Percentiles rank a stretch among this genome's conserved stretches.
These are phyloP conservation scores for Parastagonospora avenae DNA, from an alignment of 2,329 filamentous ascomycete species.

Conservation along the genomic window DNA sequence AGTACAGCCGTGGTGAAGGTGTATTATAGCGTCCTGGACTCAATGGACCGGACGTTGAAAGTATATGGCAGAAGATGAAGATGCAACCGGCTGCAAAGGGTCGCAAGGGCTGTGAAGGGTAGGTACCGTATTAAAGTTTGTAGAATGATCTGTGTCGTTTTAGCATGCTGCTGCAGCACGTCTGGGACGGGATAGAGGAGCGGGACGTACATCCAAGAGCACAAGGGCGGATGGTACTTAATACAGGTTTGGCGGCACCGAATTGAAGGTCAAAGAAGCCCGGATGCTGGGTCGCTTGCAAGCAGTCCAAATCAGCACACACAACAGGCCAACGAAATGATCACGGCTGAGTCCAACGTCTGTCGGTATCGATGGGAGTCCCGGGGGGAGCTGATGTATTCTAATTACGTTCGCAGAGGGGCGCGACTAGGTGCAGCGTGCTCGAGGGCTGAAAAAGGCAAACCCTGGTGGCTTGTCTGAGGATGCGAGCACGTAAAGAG, in stretches of 20 bases:
- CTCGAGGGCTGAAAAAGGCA: constrained; percentile 23
- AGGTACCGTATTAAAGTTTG: constrained; percentile 37
- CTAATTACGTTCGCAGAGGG: constrained; percentile 26
- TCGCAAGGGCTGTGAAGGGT: constrained; percentile 29
- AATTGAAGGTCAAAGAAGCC: constrained; percentile 33
- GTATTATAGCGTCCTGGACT: constrained; percentile 63
- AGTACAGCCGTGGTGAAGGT: constrained; percentile 79
- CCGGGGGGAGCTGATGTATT: constrained; percentile 18
- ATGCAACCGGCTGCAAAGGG: constrained; percentile 32
- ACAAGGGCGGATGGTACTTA: constrained; percentile 35
- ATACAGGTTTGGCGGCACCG: constrained; percentile 29
- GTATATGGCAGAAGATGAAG: constrained; percentile 44
- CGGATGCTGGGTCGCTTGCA: constrained; percentile 24
- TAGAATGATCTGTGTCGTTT: constrained; percentile 27
- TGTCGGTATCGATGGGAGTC: constrained; percentile 19
- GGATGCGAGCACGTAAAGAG: constrained; percentile 44
- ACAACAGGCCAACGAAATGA: constrained; percentile 17
- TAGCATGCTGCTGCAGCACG: constrained; percentile 9
- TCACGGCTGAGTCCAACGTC: constrained; percentile 16
- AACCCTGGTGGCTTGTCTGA: constrained; percentile 37
- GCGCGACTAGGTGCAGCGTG: constrained; percentile 19
- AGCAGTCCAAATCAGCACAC: constrained; percentile 18
- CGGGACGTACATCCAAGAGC: constrained; percentile 33
- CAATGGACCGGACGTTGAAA: constrained; percentile 48
- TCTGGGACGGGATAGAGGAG: not conserved